Base-by-base conservation (phyloP, 345 rosid genomes). In the Lepidium africanum region DNA sequence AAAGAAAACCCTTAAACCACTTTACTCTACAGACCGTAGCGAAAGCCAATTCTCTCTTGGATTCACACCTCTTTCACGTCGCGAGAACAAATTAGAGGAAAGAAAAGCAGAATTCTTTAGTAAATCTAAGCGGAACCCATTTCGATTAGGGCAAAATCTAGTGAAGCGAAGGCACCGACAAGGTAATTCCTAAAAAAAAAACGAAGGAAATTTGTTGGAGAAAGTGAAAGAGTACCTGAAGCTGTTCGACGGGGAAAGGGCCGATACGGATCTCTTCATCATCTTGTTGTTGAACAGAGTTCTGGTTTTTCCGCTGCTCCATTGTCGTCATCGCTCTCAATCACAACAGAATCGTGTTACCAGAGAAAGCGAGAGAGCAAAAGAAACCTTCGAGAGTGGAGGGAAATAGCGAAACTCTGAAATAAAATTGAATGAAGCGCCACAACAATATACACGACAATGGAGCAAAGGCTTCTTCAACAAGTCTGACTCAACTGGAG, bases 201-300 rank as follows among this genome's bases (percentile, higher is more conserved):
- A 13, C 10, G 43, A 52, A 47, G 35, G 51, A 43, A 32, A 16
- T 17, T 10, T 23, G 3, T 25, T 2, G 27, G 35, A 21, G 21
- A 21, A 2, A 21, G 23, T 21, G 59, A 54, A 57, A 65, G 2
- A 19, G 53, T 55, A 81, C 82, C 82, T 78, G 84, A 65, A 81
- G 82, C 78, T 78, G 82, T 72, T 81, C 80, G 13, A 81, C 77
- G 46, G 82, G 82, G 39, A 78, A 76, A 55, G 80, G 80, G 11
- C 84, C 82, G 63, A 78, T 80, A n/a, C 76, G 82, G 38, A 15
- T 63, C 65, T 81, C 84, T 71, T 69, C 84, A 8, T 60, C 82
- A 65, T 75, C 76, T 69, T 71, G 77, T 40, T 71, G 80, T 38
- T 74, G 79, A 11, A 43, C 76, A 56, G 56, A 0, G 21, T 46